Evolutionary conservation across 352 stramenopile genomes (phyloP), one percentile per base, ranked within the genome.

Genomic region (Pythium aphanidermatum): DNA sequence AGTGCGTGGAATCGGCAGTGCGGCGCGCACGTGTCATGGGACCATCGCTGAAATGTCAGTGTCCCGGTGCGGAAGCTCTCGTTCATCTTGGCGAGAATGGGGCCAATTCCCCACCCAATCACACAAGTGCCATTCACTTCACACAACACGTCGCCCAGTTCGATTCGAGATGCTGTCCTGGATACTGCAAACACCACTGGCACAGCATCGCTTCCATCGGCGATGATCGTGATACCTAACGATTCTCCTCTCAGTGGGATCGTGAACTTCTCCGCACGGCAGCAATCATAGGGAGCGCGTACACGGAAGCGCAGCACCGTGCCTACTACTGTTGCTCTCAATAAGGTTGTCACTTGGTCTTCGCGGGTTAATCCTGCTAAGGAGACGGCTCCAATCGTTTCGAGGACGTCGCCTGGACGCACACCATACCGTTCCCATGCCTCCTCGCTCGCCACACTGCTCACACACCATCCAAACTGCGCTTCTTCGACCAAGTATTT

Each of bases 31-130:
- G 42, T 16, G 3, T 28, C 41, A 19, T 60, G 51, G 21, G 29
- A 50, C 52, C 52, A 60, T 12, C 72, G 75, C 48, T 85, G 68
- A 16, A 87, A 84, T 5, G 63, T 85, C 35, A 87, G 51, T 20
- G 44, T 66, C 32, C 79, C 21, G 16, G 70, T 70, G 5, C 62
- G 58, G 24, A 55, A 55, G 9, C 63, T 63, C 8, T 54, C 42
- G 8, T 58, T 46, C 1, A 85, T 40, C 28, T 72, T 60, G 31
- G 68, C 61, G 36, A 69, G 68, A 14, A 68, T 59, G 8, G 53
- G 30, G 3, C 46, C 46, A 0, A 87, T 55, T n/a, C 72, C 68
- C 37, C 62, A 49, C 5, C 65, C 43, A 16, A 83, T 47, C 19
- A 71, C 45, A n/a, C 76, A 69, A 17, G 71, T 58, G 17, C 63